Conservation (phyloP, 1,284 basidiomycete genomes). For the Rhodofomes roseus region DNA sequence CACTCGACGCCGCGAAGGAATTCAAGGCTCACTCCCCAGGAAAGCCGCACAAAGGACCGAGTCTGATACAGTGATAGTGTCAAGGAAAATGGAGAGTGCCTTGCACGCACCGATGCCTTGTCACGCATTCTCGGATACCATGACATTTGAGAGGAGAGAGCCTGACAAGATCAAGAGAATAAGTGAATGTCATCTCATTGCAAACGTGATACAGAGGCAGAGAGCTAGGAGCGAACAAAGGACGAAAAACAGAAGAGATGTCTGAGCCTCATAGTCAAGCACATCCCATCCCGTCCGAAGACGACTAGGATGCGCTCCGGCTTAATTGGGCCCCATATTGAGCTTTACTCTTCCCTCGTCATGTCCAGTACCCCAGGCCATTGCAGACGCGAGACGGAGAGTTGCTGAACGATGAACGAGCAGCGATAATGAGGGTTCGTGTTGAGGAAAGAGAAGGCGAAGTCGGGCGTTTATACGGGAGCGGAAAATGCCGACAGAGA, state of each 20-base stretch:
- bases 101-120: no score
- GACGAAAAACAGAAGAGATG: constrained; percentile 33
- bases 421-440: constrained; percentile 36
- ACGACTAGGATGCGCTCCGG: constrained; percentile 62
- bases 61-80: no score
- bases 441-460: constrained; percentile 14
- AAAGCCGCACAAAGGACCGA: no score
- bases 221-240: constrained; percentile 2
- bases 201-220: background rate
- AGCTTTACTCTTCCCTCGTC: constrained; percentile 33
- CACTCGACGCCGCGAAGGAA: no score
- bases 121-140: no score
- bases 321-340: constrained; percentile 66
- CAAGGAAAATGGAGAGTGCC: no score
- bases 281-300: constrained; percentile 46
- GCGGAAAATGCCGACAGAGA: background rate
- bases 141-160: no score
- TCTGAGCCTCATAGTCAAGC: constrained; percentile 76
- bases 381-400: constrained; percentile 32
- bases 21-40: no score
- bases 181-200: no score
- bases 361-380: constrained; percentile 49
- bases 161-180: no score
- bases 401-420: constrained; percentile 36
- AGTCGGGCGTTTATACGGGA: background rate